Base-by-base conservation (phyloP, 495 filamentous ascomycete genomes). In the Aspergillus cavernicola region DNA sequence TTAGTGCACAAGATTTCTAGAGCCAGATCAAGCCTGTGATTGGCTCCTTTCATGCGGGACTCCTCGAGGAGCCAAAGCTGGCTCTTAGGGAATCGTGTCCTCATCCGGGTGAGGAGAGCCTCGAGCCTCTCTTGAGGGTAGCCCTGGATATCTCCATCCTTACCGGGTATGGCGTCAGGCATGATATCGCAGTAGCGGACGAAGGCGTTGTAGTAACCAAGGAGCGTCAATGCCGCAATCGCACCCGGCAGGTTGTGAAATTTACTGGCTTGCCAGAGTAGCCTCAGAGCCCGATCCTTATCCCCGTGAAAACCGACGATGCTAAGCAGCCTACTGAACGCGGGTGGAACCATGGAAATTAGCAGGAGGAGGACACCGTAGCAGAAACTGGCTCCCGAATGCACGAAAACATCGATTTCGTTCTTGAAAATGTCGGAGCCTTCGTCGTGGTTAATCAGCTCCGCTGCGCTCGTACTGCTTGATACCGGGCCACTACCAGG, bases 231-330 rank as follows among this genome's bases (percentile, higher is more conserved):
- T 0, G 86, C 90, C 4, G 92, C 87, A 66, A 97, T 86, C 23
- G 89, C 92, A 23, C 93, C 93, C 61, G 96, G 91, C 65, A 97
- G 80, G 61, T 95, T 96, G 56, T 83, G 76, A 62, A 88, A 90
- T 59, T 87, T 90, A 56, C 87, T 87, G 12, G 90, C 87, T 67
- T 92, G 89, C 93, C 95, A 98, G 8, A 98, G 83, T 83, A 96
- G 87, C 16, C 78, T 70, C 11, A 96, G 66, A 3, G 91, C 95
- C 19, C 85, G 78, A 49, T 92, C 86, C 41, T 90, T 86, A 66
- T 98, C 92, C 12, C 93, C 93, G 57, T 81, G 85, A 66, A 97
- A 97, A 11, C 95, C 95, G 37, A 97, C 89, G 48, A 97, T 86
- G 52, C 82, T 87, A 18, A 97, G 79, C 4, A 97, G 78, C 51